These are phyloP conservation scores for Scytalidium lignicola DNA, from an alignment of 2,329 filamentous ascomycete genomes.

Conservation along the genomic window DNA sequence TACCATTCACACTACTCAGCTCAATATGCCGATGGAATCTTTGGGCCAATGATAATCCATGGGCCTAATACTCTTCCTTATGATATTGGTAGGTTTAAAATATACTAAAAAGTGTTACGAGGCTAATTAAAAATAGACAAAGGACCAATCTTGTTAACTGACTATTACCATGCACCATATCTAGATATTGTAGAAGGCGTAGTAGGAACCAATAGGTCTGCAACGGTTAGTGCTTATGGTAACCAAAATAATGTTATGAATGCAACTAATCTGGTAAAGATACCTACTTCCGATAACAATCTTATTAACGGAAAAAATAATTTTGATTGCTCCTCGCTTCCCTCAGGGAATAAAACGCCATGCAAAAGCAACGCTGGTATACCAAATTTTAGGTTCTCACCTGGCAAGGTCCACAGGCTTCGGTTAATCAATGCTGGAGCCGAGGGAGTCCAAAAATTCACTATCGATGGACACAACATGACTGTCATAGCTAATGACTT, in stretches of 20 bases:
- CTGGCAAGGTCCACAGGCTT: slow-evolving; percentile 40
- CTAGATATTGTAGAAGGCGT: background rate
- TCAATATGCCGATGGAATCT: slow-evolving; percentile 36
- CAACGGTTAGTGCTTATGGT: no score
- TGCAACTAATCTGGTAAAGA: background rate
- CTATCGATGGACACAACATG: slow-evolving; percentile 45
- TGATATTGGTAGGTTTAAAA: slow-evolving; percentile 31
- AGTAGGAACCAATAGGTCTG: background rate
- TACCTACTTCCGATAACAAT: slow-evolving; percentile 33
- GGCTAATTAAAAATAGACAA: slow-evolving; percentile 4
- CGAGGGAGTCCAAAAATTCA: slow-evolving; percentile 38
- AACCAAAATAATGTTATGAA: no score
- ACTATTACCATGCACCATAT: slow-evolving; percentile 11
- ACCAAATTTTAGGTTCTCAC: slow-evolving; percentile 32
- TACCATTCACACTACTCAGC: slow-evolving; percentile 4
- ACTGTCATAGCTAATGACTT: slow-evolving; percentile 63
- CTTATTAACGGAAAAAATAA: slow-evolving; percentile 29
- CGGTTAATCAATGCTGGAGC: slow-evolving; percentile 45
- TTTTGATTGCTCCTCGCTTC: slow-evolving; percentile 20
- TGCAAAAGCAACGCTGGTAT: slow-evolving; percentile 23
- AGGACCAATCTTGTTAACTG: slow-evolving; percentile 9
- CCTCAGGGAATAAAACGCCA: slow-evolving; percentile 12
- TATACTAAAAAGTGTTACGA: no score
- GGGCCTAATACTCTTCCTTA: slow-evolving; percentile 52
- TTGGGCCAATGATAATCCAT: slow-evolving; percentile 53